A percentile compares a stretch with the other conserved stretches of the same genome.
Conservation (phyloP, 2,329 filamentous ascomycete species). For the Aspergillus amoenus region DNA sequence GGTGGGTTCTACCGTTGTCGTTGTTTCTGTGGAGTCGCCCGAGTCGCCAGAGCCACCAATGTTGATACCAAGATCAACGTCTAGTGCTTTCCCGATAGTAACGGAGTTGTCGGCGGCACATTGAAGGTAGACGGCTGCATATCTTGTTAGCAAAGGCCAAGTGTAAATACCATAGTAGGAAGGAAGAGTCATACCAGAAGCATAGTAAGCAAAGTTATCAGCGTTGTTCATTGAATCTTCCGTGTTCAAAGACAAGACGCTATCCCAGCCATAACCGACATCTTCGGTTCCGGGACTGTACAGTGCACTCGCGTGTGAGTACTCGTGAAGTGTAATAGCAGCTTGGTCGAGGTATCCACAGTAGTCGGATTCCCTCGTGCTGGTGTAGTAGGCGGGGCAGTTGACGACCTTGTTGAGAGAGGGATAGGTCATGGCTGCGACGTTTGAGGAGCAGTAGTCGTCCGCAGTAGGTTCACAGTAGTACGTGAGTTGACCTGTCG, state of each 20-base stretch:
- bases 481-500: conserved; percentile 14
- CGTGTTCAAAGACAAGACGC: conserved; percentile 9
- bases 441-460: conserved; percentile 17
- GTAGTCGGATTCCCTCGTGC: conserved; percentile 2
- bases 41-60: not conserved
- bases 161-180: not conserved
- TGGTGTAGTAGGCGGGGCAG: conserved; percentile 17
- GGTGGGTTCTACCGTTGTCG: not conserved
- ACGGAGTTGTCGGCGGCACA: conserved; percentile 4
- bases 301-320: conserved; percentile 13
- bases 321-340: conserved; percentile 15
- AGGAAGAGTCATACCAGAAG: conserved; percentile 9
- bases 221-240: conserved; percentile 13
- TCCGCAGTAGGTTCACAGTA: conserved; percentile 14
- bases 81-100: not conserved
- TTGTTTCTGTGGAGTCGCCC: not conserved
- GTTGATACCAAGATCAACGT: not conserved
- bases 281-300: conserved; percentile 19
- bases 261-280: conserved; percentile 14
- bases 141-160: not conserved
- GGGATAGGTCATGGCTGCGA: conserved; percentile 19
- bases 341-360: conserved; percentile 15
- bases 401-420: conserved; percentile 15
- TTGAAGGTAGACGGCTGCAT: conserved; percentile 6
- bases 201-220: conserved; percentile 19